Evolutionary conservation across 495 filamentous ascomycete species (phyloP).

Genomic region (Aspergillus nidulans): DNA sequence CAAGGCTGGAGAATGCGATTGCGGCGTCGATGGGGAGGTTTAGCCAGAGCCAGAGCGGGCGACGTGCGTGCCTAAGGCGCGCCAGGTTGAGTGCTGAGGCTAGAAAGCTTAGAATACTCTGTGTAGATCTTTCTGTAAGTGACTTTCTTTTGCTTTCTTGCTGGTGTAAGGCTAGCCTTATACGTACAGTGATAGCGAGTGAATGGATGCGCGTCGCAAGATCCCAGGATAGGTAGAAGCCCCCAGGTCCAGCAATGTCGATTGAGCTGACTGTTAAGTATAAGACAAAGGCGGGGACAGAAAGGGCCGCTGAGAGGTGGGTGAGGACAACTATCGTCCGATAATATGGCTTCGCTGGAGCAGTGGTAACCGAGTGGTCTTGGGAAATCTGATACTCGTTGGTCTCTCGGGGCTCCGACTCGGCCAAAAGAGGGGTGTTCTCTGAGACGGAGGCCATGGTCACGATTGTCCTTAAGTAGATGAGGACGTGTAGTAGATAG

Average conservation of each 20-base stretch:
- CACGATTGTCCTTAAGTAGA: not conserved
- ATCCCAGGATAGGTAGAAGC: conserved; percentile 3
- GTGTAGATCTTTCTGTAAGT: not conserved
- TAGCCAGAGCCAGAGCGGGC: not conserved
- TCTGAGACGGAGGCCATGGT: conserved; percentile 1
- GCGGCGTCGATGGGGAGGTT: conserved; percentile 2
- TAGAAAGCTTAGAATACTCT: not conserved
- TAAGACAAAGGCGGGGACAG: not conserved
- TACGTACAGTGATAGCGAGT: not conserved
- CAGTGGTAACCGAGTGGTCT: not conserved
- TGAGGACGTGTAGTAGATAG: not conserved
- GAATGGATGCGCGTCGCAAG: not conserved
- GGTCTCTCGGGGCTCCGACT: not conserved
- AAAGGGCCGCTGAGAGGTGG: not conserved
- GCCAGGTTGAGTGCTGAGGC: conserved; percentile 2
- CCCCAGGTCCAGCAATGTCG: not conserved
- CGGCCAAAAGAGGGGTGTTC: conserved; percentile 1
- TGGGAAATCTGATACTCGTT: not conserved
- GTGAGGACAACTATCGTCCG: not conserved
- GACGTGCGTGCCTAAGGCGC: not conserved
- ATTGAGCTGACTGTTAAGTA: not conserved
- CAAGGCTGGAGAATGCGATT: not conserved
- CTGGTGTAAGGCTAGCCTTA: not conserved
- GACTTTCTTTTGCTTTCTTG: not conserved
- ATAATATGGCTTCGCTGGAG: not conserved